A percentile compares a stretch with the other conserved stretches of the same genome.
Conservation (phyloP, 2,329 filamentous ascomycete genomes). For the Pochonia chlamydosporia region DNA sequence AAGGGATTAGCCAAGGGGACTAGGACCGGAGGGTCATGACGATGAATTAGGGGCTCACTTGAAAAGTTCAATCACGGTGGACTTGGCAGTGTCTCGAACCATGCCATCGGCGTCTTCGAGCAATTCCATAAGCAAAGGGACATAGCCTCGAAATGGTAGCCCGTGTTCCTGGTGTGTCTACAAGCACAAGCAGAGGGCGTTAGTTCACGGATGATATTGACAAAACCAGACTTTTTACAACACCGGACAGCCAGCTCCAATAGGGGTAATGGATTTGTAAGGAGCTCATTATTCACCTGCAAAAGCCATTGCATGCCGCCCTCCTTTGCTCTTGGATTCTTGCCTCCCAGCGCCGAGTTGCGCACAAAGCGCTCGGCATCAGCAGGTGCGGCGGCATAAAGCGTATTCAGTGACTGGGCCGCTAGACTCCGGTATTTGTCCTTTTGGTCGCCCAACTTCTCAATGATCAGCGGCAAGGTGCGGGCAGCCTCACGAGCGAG, state of each 20-base stretch:
- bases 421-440: slow-evolving; percentile 77
- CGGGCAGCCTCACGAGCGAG: slow-evolving; percentile 64
- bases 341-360: slow-evolving; percentile 70
- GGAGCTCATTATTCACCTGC: slow-evolving; percentile 44
- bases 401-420: slow-evolving; percentile 67
- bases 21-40: neutral
- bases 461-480: slow-evolving; percentile 69
- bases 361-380: slow-evolving; percentile 79
- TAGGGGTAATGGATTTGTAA: too few species aligned
- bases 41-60: slow-evolving; percentile 39
- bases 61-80: slow-evolving; percentile 81
- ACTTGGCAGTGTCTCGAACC: slow-evolving; percentile 80
- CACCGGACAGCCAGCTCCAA: too few species aligned
- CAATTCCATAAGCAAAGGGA: slow-evolving; percentile 75
- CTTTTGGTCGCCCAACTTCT: slow-evolving; percentile 82
- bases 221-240: too few species aligned
- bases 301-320: slow-evolving; percentile 79
- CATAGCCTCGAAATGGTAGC: slow-evolving; percentile 76
- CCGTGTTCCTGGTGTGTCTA: slow-evolving; percentile 77
- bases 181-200: slow-evolving; percentile 11
- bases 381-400: slow-evolving; percentile 62
- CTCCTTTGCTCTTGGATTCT: slow-evolving; percentile 81
- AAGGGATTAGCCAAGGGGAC: neutral
- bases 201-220: slow-evolving; percentile 10
- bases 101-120: slow-evolving; percentile 86